Conservation (phyloP, 176 grass and related monocot species). For the bread wheat (Triticum aestivum) region DNA sequence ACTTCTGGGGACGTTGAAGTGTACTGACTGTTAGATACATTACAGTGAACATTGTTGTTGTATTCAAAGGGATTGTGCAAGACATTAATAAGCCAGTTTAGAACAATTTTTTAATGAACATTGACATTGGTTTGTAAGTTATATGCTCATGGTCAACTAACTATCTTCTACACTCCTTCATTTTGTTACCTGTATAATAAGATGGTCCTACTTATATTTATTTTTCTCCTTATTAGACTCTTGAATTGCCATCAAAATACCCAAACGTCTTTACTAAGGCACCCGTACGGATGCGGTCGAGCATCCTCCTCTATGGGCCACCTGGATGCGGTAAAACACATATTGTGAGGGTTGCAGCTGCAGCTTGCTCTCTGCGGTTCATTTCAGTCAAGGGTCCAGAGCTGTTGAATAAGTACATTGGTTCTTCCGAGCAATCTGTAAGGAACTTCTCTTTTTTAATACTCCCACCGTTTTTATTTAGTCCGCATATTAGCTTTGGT, state of each 20-base stretch:
- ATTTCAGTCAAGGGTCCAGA: slow-evolving; percentile 95
- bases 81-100: background rate
- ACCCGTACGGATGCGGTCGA: slow-evolving; percentile 84
- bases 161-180: slow-evolving; percentile 23
- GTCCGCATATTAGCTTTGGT: too few species aligned
- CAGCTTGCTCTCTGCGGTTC: slow-evolving; percentile 90
- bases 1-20: background rate
- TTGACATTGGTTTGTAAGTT: slow-evolving; percentile 13
- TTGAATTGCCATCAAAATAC: slow-evolving; percentile 93
- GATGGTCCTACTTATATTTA: slow-evolving; percentile 29
- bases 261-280: slow-evolving; percentile 80
- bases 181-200: background rate
- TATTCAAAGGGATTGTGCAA: background rate
- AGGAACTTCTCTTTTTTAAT: slow-evolving; percentile 30
- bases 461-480: too few species aligned
- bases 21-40: background rate
- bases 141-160: slow-evolving; percentile 20
- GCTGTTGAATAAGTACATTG: slow-evolving; percentile 94
- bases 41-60: background rate
- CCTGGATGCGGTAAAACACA: slow-evolving; percentile 97
- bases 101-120: background rate
- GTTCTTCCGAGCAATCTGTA: slow-evolving; percentile 96
- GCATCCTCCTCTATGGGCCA: slow-evolving; percentile 91
- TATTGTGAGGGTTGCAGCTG: slow-evolving; percentile 86
- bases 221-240: slow-evolving; percentile 56